A percentile compares a stretch with the other conserved stretches of the same genome.
These are phyloP conservation scores for Rhizoclosmatium globosum DNA, from an alignment of 192 early-diverging fungal genomes.

Conservation along the genomic window DNA sequence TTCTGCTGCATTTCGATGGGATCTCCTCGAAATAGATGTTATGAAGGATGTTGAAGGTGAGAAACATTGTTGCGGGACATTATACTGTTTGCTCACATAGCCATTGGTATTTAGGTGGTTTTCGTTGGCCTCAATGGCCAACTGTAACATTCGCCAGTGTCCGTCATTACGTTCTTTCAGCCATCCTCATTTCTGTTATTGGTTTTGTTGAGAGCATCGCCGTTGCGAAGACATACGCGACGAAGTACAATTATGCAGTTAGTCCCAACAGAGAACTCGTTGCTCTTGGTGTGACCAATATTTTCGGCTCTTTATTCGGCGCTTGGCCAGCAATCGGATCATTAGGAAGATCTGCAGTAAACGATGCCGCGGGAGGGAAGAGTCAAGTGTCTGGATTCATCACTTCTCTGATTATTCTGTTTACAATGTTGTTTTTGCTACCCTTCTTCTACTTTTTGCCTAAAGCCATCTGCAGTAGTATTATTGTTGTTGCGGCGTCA, in stretches of 20 bases:
- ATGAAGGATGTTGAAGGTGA: slow-evolving; percentile 75
- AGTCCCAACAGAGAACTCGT: slow-evolving; percentile 97
- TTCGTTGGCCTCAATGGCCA: slow-evolving; percentile 68
- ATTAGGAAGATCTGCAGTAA: slow-evolving; percentile 91
- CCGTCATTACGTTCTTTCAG: slow-evolving; percentile 78
- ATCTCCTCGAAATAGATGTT: slow-evolving; percentile 73
- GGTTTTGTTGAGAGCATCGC: slow-evolving; percentile 98
- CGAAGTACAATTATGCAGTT: slow-evolving; percentile 89
- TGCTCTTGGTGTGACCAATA: slow-evolving; percentile 90
- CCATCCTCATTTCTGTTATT: slow-evolving; percentile 92
- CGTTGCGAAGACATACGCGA: slow-evolving; percentile 91
- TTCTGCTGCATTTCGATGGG: slow-evolving; percentile 73
- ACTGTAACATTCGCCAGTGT: slow-evolving; percentile 65
- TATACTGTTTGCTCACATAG: too few relatives aligned
- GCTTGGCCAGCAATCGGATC: slow-evolving; percentile 86
- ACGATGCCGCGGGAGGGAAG: slow-evolving; percentile 89
- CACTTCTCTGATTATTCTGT: slow-evolving; percentile 75
- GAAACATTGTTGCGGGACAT: too few relatives aligned
- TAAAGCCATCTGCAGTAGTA: slow-evolving; percentile 70
- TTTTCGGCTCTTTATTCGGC: slow-evolving; percentile 82
- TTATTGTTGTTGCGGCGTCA: slow-evolving; percentile 62
- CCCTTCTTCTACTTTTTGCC: slow-evolving; percentile 88
- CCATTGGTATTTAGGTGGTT: slow-evolving; percentile 46
- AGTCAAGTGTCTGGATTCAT: slow-evolving; percentile 91
- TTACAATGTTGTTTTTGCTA: slow-evolving; percentile 84